Conservation (phyloP, 768 basidiomycete species). For the Lyophyllum shimeji region DNA sequence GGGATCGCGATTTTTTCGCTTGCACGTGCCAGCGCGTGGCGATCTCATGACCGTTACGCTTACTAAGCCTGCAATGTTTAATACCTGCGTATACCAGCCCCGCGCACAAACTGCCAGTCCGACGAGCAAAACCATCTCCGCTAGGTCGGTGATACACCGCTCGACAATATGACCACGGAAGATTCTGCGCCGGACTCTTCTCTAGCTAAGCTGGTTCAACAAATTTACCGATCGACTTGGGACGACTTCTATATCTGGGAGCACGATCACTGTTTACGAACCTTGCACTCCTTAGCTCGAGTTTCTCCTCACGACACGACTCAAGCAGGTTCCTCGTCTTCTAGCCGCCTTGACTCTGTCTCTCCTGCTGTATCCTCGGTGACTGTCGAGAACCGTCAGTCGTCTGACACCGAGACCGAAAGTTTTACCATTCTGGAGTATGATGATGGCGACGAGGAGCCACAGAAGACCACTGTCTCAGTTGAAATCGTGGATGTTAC, state of each 20-base stretch:
- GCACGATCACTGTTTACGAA: constrained; percentile 15
- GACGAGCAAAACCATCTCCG: neutral
- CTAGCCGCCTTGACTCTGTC: neutral
- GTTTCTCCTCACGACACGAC: neutral
- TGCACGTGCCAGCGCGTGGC: neutral
- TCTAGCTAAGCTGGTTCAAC: neutral
- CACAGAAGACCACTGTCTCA: constrained; percentile 9
- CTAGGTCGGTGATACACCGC: neutral
- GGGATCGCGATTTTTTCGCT: too few relatives aligned
- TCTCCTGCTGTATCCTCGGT: neutral
- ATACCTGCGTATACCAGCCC: neutral
- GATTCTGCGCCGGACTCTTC: neutral
- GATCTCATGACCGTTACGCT: neutral
- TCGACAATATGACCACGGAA: neutral
- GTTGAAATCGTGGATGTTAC: constrained; percentile 8
- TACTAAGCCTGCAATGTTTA: neutral
- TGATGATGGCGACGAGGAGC: neutral
- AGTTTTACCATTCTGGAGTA: constrained; percentile 16
- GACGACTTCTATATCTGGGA: constrained; percentile 23
- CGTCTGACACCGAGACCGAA: constrained; percentile 2
- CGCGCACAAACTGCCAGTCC: too few relatives aligned
- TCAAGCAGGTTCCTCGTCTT: neutral
- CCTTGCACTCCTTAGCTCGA: constrained; percentile 16
- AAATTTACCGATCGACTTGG: constrained; percentile 17
- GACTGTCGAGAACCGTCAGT: neutral